Evolutionary conservation across 345 rosid genomes (phyloP).

Genomic region (Heritiera fomes): DNA sequence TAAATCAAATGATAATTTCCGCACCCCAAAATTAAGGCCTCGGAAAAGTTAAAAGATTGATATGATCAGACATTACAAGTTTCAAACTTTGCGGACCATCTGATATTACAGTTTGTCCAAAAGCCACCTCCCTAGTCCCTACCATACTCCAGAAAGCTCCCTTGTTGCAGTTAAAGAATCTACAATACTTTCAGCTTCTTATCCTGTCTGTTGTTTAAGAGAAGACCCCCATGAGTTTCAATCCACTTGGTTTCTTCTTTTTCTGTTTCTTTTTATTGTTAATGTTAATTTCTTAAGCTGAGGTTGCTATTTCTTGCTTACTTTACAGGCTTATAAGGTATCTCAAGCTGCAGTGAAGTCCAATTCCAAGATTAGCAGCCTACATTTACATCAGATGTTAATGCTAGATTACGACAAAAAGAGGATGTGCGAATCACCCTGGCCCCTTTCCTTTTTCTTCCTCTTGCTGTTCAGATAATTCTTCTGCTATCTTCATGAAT

Average conservation of each 20-base stretch:
- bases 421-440: background rate
- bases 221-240: background rate
- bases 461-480: background rate
- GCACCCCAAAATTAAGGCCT: background rate
- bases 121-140: background rate
- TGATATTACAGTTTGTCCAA: background rate
- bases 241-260: no score
- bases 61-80: background rate
- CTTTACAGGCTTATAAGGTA: slow-evolving; percentile 26
- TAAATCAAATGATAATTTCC: background rate
- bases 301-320: background rate
- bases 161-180: background rate
- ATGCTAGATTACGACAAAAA: background rate
- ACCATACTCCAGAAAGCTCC: background rate
- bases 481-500: background rate
- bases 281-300: no score
- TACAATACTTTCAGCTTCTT: background rate
- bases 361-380: background rate
- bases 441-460: background rate
- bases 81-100: background rate
- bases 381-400: background rate
- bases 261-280: no score
- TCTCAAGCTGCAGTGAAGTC: slow-evolving; percentile 30
- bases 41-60: background rate
- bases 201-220: background rate